Evolutionary conservation across 345 rosid genomes (phyloP).

Genomic region (Salix arbutifolia): DNA sequence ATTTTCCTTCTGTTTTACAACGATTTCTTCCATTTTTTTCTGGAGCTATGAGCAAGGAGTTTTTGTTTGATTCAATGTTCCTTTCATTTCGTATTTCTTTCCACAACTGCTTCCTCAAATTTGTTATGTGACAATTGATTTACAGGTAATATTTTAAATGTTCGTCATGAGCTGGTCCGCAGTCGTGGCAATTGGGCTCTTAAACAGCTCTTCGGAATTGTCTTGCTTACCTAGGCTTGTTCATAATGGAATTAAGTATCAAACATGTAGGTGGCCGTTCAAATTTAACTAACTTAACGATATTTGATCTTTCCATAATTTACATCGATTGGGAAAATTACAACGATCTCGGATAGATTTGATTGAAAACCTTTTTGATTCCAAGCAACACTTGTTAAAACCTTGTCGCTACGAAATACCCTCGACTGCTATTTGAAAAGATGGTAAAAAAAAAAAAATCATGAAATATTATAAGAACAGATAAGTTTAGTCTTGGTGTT

Average conservation of each 20-base stretch:
- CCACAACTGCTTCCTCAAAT: not conserved
- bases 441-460: no score
- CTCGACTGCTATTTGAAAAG: no score
- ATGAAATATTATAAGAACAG: no score
- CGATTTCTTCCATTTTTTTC: not conserved
- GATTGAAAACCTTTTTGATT: no score
- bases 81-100: not conserved
- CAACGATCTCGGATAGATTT: not conserved
- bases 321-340: not conserved
- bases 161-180: not conserved
- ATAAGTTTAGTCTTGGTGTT: no score
- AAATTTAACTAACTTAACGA: not conserved
- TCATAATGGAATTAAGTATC: no score
- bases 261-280: not conserved
- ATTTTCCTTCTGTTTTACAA: not conserved
- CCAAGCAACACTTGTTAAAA: no score
- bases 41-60: not conserved
- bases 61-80: not conserved
- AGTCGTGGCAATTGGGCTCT: not conserved
- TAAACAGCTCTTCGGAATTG: no score
- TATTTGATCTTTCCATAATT: not conserved
- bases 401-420: no score
- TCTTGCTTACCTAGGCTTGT: no score
- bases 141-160: not conserved
- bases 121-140: not conserved